Evolutionary conservation across 495 filamentous ascomycete species (phyloP).

Genomic region (Penicillium malachiteum): DNA sequence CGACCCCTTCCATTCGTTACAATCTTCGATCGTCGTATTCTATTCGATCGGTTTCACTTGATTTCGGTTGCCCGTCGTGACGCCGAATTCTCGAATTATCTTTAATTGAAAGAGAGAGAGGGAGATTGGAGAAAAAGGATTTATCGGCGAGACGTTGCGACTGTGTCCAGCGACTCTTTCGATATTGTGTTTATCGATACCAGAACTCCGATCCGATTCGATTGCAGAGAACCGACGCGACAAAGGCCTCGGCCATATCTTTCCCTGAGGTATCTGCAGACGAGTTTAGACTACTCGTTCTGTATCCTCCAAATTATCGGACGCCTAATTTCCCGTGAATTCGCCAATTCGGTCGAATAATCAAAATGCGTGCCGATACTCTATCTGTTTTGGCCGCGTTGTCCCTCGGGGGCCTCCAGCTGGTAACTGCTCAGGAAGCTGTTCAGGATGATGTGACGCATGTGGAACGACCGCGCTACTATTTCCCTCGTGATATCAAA

Average conservation of each 20-base stretch:
- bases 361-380: constrained; percentile 31
- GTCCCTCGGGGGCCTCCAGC: constrained; percentile 36
- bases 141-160: constrained; percentile 13
- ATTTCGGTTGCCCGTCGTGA: constrained; percentile 30
- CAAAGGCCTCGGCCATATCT: background rate
- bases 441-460: constrained; percentile 29
- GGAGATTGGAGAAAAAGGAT: background rate
- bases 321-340: constrained; percentile 4
- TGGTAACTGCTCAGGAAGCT: constrained; percentile 18
- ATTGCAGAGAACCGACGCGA: background rate
- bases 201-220: background rate
- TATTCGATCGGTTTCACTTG: constrained; percentile 24
- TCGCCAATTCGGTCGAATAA: constrained; percentile 1
- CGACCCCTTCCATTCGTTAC: constrained; percentile 43
- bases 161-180: constrained; percentile 16
- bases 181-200: constrained; percentile 1
- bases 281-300: constrained; percentile 21
- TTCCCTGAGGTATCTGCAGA: constrained; percentile 23
- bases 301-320: constrained; percentile 18
- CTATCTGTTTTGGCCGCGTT: constrained; percentile 33
- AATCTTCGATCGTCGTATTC: constrained; percentile 7
- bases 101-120: constrained; percentile 5
- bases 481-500: constrained; percentile 48
- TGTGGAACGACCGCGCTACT: constrained; percentile 43
- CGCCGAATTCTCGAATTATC: constrained; percentile 10